Evolutionary conservation across 164 flowering plant genomes (phyloP).

Genomic region (Vitis cinerea): DNA sequence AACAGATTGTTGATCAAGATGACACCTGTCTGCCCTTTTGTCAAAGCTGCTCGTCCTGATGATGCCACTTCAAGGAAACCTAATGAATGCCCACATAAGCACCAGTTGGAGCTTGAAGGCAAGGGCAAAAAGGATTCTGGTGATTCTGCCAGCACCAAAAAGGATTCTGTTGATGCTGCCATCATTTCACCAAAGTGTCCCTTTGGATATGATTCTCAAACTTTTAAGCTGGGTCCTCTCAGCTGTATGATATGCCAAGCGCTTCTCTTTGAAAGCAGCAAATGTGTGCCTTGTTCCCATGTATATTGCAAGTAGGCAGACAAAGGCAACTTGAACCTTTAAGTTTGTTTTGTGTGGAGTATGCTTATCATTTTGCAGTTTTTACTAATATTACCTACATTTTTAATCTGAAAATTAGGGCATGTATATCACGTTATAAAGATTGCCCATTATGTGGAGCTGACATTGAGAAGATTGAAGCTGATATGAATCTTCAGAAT

Average conservation of each 20-base stretch:
- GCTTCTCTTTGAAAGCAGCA: slow-evolving; percentile 74
- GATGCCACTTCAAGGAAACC: slow-evolving; percentile 37
- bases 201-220: slow-evolving; percentile 79
- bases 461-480: slow-evolving; percentile 78
- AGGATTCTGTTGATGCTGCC: slow-evolving; percentile 32
- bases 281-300: slow-evolving; percentile 91
- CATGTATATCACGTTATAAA: slow-evolving; percentile 75
- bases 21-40: slow-evolving; percentile 79
- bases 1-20: slow-evolving; percentile 24
- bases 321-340: background rate
- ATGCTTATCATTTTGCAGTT: background rate
- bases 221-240: slow-evolving; percentile 89
- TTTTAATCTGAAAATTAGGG: slow-evolving; percentile 37
- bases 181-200: slow-evolving; percentile 71
- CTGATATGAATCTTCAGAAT: slow-evolving; percentile 68
- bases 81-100: slow-evolving; percentile 16
- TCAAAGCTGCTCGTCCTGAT: slow-evolving; percentile 54
- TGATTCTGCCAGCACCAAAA: slow-evolving; percentile 14
- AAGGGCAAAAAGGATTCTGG: slow-evolving; percentile 9
- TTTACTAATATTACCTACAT: background rate
- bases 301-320: slow-evolving; percentile 81
- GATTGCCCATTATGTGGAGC: slow-evolving; percentile 98
- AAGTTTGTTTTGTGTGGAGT: background rate
- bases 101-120: slow-evolving; percentile 2
- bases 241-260: slow-evolving; percentile 94